phyloP scores from a whole-genome alignment of 805 yeast genomes.

The Barnettozyma vustinii region DNA sequence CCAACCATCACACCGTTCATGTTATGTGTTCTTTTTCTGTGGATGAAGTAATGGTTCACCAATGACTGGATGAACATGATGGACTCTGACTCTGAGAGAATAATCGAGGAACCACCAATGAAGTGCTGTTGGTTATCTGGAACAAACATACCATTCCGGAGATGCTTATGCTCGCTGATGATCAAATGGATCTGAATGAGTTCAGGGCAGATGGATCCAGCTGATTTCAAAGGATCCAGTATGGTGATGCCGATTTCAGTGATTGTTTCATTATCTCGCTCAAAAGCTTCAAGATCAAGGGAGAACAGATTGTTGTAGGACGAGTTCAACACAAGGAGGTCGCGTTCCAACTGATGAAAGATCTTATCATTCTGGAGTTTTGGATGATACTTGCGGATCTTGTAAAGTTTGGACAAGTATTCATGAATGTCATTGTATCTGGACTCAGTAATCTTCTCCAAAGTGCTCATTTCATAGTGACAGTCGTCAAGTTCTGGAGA shows the following conservation, averaged over 20 bases:
- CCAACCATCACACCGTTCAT: slow-evolving; percentile 46
- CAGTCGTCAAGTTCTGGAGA: slow-evolving; percentile 1
- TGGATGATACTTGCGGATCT: slow-evolving; percentile 12
- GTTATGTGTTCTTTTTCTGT: slow-evolving; percentile 22
- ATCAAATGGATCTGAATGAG: slow-evolving; percentile 39
- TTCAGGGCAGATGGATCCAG: slow-evolving; percentile 33
- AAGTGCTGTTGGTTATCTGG: slow-evolving; percentile 48
- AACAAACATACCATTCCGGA: slow-evolving; percentile 48
- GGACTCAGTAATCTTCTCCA: slow-evolving; percentile 5
- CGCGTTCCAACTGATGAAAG: slow-evolving; percentile 7
- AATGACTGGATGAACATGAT: slow-evolving; percentile 36
- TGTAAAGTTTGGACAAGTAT: slow-evolving; percentile 5
- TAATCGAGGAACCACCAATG: slow-evolving; percentile 43
- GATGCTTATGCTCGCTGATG: slow-evolving; percentile 37
- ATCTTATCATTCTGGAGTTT: slow-evolving; percentile 6
- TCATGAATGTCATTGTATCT: slow-evolving; percentile 4
- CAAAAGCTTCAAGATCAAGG: slow-evolving; percentile 56
- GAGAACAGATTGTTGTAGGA: slow-evolving; percentile 27
- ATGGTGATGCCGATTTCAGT: slow-evolving; percentile 57
- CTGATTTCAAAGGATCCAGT: slow-evolving; percentile 47
- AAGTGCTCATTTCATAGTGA: neutral
- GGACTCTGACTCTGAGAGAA: slow-evolving; percentile 34
- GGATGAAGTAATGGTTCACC: slow-evolving; percentile 37
- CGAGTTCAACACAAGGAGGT: slow-evolving; percentile 11
- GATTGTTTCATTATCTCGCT: slow-evolving; percentile 33